Evolutionary conservation across 2,329 filamentous ascomycete species (phyloP), one percentile per base, ranked within the genome.

Genomic region (Sporothrix humicola): DNA sequence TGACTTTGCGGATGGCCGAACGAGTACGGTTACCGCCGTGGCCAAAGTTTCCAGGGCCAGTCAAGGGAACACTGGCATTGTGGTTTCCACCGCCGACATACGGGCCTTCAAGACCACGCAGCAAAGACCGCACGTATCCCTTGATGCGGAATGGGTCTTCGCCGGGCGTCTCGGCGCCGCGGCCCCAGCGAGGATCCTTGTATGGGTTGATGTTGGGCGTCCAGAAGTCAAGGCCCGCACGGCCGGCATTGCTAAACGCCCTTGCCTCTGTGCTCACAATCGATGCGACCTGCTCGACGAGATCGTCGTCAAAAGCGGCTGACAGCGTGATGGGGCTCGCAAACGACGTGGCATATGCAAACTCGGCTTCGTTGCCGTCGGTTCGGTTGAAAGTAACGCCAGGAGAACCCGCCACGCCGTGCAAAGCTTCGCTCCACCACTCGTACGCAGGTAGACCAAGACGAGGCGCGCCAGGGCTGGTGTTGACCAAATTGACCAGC

Each of bases 141-240:
- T 77, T 75, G 56, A 77, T 75, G 63, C 20, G 77, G 72, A 75
- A 76, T 6, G 66, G 26, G 54, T 80, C 79, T 71, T 80, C 79
- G 2, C 79, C 78, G 0, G 79, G 79, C 0, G 78, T 79, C 72
- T 81, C 76, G 74, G 20, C 4, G 15, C 74, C 89, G 5, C 89
- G 83, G 0, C 89, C 89, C 89, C 88, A 90, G 23, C 89, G 81
- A 0, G 89, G 89, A 77, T 90, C 88, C 58, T 86, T 86, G 81
- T 87, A 91, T 0, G 87, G 85, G 76, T 91, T 92, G 79, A 92
- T 89, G 77, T 92, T 91, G 0, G 90, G 90, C 0, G 90, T 89
- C 86, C 88, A 91, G 77, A 84, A 89, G 78, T 90, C 85, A 5
- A 89, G 79, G 0, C 79, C 79, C 4, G 80, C 78, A 12, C 76